Evolutionary conservation across 768 basidiomycete species (phyloP).

Genomic region (Pisolithus microcarpus): DNA sequence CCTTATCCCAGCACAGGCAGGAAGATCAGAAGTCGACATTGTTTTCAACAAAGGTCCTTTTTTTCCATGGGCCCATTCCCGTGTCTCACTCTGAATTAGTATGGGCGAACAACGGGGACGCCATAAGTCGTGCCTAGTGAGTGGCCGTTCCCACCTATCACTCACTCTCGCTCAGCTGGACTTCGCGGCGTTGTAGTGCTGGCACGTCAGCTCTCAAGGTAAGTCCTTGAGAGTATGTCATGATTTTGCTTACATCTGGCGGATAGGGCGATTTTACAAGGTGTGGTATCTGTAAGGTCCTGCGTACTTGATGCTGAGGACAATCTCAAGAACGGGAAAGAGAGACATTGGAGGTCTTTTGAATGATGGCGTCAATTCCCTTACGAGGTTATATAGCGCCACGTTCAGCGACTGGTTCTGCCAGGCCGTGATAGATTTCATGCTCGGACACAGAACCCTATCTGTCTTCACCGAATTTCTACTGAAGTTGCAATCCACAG

Average conservation of each 20-base stretch:
- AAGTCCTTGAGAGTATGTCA: constrained; percentile 14
- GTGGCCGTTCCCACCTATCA: constrained; percentile 13
- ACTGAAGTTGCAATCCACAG: constrained; percentile 80
- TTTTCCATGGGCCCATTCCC: not conserved
- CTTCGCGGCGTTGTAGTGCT: constrained; percentile 46
- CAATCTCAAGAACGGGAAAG: constrained; percentile 73
- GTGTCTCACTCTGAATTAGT: constrained; percentile 34
- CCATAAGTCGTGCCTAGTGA: constrained; percentile 83
- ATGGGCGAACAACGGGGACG: constrained; percentile 99
- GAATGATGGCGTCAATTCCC: constrained; percentile 92
- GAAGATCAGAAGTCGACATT: constrained; percentile 56
- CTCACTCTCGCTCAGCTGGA: not conserved
- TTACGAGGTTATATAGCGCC: constrained; percentile 84
- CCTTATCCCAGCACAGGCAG: constrained; percentile 44
- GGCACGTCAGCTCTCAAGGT: constrained; percentile 96
- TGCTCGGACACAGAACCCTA: constrained; percentile 79
- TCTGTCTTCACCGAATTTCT: constrained; percentile 93
- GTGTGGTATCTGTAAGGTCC: constrained; percentile 28
- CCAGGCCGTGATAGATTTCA: constrained; percentile 91
- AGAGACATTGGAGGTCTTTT: constrained; percentile 87
- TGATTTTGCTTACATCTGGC: not conserved
- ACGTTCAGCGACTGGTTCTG: constrained; percentile 95
- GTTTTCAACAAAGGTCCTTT: constrained; percentile 70
- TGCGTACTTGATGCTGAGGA: constrained; percentile 4
- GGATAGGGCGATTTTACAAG: constrained; percentile 80